These are phyloP conservation scores for Poa annua DNA, from an alignment of 176 grass and related monocot genomes.

Conservation along the genomic window DNA sequence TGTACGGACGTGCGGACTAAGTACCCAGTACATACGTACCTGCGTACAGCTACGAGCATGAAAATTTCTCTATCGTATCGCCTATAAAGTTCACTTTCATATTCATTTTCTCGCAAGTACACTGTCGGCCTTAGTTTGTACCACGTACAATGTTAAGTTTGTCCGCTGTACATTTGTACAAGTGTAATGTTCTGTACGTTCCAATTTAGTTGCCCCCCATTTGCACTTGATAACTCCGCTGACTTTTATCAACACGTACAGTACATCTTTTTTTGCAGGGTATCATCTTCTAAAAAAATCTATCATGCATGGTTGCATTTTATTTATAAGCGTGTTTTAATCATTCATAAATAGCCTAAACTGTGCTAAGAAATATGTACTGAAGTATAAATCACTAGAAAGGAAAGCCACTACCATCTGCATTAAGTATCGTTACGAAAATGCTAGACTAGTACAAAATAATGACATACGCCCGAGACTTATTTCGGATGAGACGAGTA, in stretches of 20 bases:
- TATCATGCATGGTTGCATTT: no score
- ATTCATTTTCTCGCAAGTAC: conserved; percentile 42
- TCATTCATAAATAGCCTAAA: no score
- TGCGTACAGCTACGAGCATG: conserved; percentile 12
- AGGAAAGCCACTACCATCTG: no score
- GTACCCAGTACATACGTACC: conserved; percentile 3
- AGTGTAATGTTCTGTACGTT: conserved; percentile 24
- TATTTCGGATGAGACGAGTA: no score
- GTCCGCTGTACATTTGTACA: conserved; percentile 23
- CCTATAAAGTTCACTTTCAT: not conserved
- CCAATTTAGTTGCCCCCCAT: conserved; percentile 14
- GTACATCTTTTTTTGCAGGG: no score
- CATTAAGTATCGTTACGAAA: no score
- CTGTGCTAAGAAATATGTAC: no score
- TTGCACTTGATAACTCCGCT: conserved; percentile 40
- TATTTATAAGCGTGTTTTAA: no score
- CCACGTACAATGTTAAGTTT: conserved; percentile 9
- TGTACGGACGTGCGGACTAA: not conserved
- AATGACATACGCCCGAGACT: no score
- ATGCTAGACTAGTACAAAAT: no score
- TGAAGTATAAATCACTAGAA: no score
- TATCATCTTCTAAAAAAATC: no score
- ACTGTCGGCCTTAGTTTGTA: conserved; percentile 29
- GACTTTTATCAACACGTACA: conserved; percentile 8
- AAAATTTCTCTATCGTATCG: conserved; percentile 23